phyloP scores from a whole-genome alignment of 495 filamentous ascomycete species.

The Bacidia gigantensis region DNA sequence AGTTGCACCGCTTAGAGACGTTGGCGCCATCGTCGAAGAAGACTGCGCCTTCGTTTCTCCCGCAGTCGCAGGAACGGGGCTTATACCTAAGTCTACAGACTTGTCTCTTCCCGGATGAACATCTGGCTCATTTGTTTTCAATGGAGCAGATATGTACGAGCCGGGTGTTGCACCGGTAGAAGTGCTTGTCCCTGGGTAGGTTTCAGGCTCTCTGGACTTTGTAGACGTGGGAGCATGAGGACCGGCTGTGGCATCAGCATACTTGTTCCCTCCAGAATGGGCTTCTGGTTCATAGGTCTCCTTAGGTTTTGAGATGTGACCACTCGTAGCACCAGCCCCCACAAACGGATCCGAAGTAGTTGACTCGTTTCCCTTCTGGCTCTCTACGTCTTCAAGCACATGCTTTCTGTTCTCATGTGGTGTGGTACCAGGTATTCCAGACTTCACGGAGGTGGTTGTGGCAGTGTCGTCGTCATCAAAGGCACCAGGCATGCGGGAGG shows the following conservation, averaged over 20 bases:
- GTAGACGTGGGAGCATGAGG: not conserved
- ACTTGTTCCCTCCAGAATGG: not conserved
- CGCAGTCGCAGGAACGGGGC: not conserved
- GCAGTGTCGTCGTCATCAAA: slow-evolving; percentile 18
- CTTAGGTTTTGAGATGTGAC: not conserved
- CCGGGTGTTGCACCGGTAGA: too few relatives aligned
- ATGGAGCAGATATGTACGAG: too few relatives aligned
- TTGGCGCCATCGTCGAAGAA: not conserved
- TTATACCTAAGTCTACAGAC: not conserved
- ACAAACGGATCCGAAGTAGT: too few relatives aligned
- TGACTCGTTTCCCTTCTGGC: not conserved
- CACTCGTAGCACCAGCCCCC: not conserved
- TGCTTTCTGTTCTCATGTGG: not conserved
- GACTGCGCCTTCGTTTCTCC: not conserved
- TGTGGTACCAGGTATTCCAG: slow-evolving; percentile 29
- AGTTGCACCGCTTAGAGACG: not conserved
- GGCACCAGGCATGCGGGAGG: slow-evolving; percentile 17
- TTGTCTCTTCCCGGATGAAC: not conserved
- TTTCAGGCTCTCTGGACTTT: too few relatives aligned
- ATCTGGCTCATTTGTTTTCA: not conserved
- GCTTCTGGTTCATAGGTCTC: not conserved
- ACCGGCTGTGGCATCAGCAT: not conserved
- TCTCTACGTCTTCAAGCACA: not conserved
- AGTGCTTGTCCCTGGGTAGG: too few relatives aligned
- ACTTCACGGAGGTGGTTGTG: slow-evolving; percentile 33